phyloP scores from a whole-genome alignment of 805 yeast genomes.

The Ogataea paraovalis region DNA sequence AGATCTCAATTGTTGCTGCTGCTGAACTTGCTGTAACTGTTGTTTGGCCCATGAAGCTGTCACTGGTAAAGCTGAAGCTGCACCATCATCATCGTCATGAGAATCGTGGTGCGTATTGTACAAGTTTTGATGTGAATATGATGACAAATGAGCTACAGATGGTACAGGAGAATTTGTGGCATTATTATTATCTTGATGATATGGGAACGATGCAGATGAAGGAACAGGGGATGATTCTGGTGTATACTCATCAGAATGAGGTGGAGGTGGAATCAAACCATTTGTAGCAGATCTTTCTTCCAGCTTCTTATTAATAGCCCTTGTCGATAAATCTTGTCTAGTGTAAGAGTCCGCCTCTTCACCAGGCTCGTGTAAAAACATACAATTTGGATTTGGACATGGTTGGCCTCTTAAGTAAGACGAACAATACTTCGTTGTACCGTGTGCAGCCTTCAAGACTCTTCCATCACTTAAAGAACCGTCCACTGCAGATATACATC shows the following conservation, averaged over 20 bases:
- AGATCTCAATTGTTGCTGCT: conserved; percentile 26
- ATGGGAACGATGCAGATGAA: conserved; percentile 4
- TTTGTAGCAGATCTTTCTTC: conserved; percentile 33
- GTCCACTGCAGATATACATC: conserved; percentile 87
- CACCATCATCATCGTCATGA: conserved; percentile 10
- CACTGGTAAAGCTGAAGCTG: conserved; percentile 32
- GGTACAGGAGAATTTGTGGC: background rate
- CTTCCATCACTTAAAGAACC: conserved; percentile 93
- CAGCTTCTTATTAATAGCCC: conserved; percentile 57
- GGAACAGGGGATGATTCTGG: conserved; percentile 17
- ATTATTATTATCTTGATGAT: conserved; percentile 2
- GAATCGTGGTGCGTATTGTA: conserved; percentile 2
- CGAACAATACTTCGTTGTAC: conserved; percentile 98
- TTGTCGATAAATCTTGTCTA: conserved; percentile 79
- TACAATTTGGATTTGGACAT: conserved; percentile 97
- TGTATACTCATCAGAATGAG: conserved; percentile 16
- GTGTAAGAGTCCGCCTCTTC: conserved; percentile 98
- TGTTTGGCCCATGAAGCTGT: too few species aligned
- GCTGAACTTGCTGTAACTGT: conserved; percentile 1
- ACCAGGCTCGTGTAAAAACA: conserved; percentile 99
- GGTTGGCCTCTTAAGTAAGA: conserved; percentile 90
- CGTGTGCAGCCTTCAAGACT: conserved; percentile 89
- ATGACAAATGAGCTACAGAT: background rate
- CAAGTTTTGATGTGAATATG: background rate
- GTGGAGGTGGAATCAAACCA: conserved; percentile 31